Percentiles rank a stretch among this genome's conserved stretches.
Conservation (phyloP, 108 stramenopile species). For the Cyclotella atomus region DNA sequence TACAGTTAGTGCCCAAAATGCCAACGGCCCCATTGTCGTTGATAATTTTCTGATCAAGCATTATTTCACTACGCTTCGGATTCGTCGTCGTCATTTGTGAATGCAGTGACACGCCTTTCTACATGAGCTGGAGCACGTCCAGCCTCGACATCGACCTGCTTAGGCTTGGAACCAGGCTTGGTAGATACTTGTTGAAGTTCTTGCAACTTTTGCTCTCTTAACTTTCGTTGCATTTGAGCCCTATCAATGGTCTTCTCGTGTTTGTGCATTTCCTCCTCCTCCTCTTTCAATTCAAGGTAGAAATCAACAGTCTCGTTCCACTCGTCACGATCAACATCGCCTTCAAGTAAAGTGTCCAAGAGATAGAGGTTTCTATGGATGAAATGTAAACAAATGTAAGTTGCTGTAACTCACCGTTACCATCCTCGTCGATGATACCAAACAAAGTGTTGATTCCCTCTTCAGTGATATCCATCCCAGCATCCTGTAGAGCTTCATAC, state of each 20-base stretch:
- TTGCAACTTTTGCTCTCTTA: neutral
- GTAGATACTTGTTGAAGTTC: neutral
- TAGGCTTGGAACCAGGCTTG: no score
- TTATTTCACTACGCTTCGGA: no score
- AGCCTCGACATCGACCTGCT: neutral
- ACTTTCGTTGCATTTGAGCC: neutral
- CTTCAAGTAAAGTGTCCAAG: neutral
- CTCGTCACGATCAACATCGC: constrained; percentile 12
- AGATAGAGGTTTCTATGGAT: neutral
- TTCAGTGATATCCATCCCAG: constrained; percentile 10
- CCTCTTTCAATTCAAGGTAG: constrained; percentile 24
- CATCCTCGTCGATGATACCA: constrained; percentile 26
- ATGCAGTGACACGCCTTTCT: no score
- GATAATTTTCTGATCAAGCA: no score
- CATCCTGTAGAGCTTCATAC: constrained; percentile 5
- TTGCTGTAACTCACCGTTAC: constrained; percentile 7
- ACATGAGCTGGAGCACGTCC: neutral
- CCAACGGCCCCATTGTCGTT: no score
- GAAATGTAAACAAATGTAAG: neutral
- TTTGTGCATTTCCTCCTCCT: constrained; percentile 1
- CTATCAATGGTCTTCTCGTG: neutral
- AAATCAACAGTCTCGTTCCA: constrained; percentile 22
- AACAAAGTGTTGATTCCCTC: constrained; percentile 11
- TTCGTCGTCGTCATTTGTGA: no score
- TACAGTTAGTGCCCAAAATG: no score